A percentile compares a stretch with the other conserved stretches of the same genome.
phyloP scores from a whole-genome alignment of 1,139 yeast genomes.

The Blastobotrys raffinosifermentans region DNA sequence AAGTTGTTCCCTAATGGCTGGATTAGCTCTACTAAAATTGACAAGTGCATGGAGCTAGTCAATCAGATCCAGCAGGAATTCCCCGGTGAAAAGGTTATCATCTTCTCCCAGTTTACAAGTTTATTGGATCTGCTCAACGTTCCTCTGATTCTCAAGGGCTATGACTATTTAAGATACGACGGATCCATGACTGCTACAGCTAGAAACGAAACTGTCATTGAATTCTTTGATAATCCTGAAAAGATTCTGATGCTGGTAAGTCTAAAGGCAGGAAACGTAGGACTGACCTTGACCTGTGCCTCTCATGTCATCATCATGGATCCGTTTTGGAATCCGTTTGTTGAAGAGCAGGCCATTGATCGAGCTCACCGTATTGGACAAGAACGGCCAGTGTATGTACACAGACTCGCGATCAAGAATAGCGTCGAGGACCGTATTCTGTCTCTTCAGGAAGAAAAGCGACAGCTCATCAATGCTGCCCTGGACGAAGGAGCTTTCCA shows the following conservation, averaged over 20 bases:
- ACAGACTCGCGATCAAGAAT: constrained; percentile 56
- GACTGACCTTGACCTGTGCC: constrained; percentile 87
- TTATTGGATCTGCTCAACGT: constrained; percentile 66
- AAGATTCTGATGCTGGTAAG: constrained; percentile 61
- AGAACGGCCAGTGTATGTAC: constrained; percentile 63
- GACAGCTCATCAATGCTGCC: constrained; percentile 71
- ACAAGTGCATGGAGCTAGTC: constrained; percentile 44
- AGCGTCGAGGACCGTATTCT: constrained; percentile 86
- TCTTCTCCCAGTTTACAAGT: constrained; percentile 81
- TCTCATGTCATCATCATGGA: constrained; percentile 85
- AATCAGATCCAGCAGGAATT: constrained; percentile 36
- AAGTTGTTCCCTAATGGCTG: constrained; percentile 30
- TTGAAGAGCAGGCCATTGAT: constrained; percentile 94
- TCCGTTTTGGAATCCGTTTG: constrained; percentile 96
- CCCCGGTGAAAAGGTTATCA: constrained; percentile 60
- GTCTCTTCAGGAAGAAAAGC: constrained; percentile 67
- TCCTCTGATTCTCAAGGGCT: constrained; percentile 44
- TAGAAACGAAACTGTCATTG: constrained; percentile 56
- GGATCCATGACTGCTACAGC: constrained; percentile 70
- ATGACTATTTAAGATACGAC: constrained; percentile 61
- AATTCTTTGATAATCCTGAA: constrained; percentile 53
- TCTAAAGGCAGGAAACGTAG: constrained; percentile 88
- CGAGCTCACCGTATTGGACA: constrained; percentile 94
- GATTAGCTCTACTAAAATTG: constrained; percentile 41
- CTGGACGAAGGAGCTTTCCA: constrained; percentile 71